Evolutionary conservation across 2,329 filamentous ascomycete genomes (phyloP).

Genomic region (Harringtonia lauricola): DNA sequence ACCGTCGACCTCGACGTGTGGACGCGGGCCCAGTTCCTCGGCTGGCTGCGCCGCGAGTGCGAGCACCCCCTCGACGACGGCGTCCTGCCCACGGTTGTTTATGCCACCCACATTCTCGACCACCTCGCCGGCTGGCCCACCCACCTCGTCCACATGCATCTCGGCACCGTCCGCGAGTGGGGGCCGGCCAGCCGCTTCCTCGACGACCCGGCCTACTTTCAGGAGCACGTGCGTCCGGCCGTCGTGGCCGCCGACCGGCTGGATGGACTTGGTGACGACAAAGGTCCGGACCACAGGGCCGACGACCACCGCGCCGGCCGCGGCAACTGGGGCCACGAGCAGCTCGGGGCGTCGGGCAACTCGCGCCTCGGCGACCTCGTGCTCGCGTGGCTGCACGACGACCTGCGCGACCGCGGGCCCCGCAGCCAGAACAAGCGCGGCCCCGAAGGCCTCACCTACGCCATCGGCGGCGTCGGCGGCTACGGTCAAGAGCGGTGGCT

Average conservation of each 20-base stretch:
- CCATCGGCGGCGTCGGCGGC: conserved; percentile 39
- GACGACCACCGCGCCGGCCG: neutral
- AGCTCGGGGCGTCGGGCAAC: conserved; percentile 47
- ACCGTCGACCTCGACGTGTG: conserved; percentile 93
- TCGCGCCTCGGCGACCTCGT: conserved; percentile 81
- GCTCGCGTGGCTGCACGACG: conserved; percentile 73
- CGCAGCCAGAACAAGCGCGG: conserved; percentile 45
- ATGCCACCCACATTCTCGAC: conserved; percentile 94
- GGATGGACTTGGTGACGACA: conserved; percentile 20
- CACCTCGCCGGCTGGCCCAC: conserved; percentile 92
- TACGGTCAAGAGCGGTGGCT: conserved; percentile 39
- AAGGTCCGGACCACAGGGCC: conserved; percentile 13
- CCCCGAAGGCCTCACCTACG: conserved; percentile 55
- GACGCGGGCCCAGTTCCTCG: conserved; percentile 72
- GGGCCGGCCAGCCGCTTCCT: conserved; percentile 63
- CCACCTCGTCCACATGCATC: conserved; percentile 89
- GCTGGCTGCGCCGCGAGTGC: conserved; percentile 79
- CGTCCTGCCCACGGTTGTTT: conserved; percentile 65
- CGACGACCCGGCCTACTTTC: conserved; percentile 11
- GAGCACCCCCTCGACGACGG: conserved; percentile 50
- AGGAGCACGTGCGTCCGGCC: conserved; percentile 1
- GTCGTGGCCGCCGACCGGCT: neutral
- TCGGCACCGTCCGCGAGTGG: conserved; percentile 82
- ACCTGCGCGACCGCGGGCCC: conserved; percentile 69
- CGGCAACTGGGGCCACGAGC: neutral